Conservation (phyloP, 148 eudicot genomes). For the Amaranthus cruentus region DNA sequence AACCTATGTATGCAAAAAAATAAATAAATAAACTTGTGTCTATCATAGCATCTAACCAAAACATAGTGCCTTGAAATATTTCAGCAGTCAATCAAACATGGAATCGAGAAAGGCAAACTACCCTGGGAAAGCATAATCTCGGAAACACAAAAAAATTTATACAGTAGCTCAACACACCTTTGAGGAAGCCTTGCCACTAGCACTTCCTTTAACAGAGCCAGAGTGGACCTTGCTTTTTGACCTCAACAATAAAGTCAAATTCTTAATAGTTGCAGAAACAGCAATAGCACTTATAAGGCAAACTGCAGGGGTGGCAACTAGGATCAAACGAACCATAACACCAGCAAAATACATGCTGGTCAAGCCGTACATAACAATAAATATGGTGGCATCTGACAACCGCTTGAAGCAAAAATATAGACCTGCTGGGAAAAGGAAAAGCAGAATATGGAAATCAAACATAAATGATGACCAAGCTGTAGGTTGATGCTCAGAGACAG, state of each 20-base stretch:
- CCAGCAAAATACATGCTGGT: constrained; percentile 99
- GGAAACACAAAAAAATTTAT: background rate
- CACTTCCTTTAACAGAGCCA: constrained; percentile 59
- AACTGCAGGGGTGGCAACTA: constrained; percentile 95
- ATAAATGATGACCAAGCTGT: constrained; percentile 99
- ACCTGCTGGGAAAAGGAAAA: constrained; percentile 94
- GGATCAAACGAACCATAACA: constrained; percentile 97
- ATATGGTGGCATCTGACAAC: constrained; percentile 93
- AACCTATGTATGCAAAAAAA: background rate
- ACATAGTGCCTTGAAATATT: background rate
- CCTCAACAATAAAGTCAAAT: constrained; percentile 67
- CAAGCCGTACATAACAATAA: constrained; percentile 94
- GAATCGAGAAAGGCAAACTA: background rate
- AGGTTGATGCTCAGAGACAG: constrained; percentile 98
- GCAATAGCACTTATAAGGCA: constrained; percentile 98
- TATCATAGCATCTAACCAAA: background rate
- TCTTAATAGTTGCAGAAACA: constrained; percentile 90
- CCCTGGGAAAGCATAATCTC: background rate
- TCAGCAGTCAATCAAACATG: constrained; percentile 7
- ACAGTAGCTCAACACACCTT: constrained; percentile 48
- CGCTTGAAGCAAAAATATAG: constrained; percentile 95
- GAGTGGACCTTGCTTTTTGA: constrained; percentile 52
- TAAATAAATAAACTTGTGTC: background rate
- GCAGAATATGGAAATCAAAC: constrained; percentile 95
- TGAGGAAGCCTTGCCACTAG: constrained; percentile 67